Percentiles rank a stretch among this genome's conserved stretches.
Evolutionary conservation across 441 rosid species (phyloP).

Genomic region (Gossypium lobatum): DNA sequence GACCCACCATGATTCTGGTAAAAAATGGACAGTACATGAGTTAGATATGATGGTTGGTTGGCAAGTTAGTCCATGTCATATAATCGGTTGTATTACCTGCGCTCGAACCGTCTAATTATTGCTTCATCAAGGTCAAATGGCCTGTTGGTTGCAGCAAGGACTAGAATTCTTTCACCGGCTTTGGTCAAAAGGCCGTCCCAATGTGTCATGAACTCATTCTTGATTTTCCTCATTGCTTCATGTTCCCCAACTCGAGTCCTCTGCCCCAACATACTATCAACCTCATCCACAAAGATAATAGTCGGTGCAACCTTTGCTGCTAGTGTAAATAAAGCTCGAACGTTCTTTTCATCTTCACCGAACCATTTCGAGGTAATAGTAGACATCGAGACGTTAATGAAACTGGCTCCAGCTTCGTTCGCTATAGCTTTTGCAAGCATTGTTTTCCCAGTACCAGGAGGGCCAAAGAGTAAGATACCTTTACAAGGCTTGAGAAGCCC

Average conservation of each 20-base stretch:
- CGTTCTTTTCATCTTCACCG: constrained; percentile 97
- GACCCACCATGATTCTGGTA: constrained; percentile 88
- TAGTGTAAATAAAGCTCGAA: constrained; percentile 79
- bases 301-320: constrained; percentile 96
- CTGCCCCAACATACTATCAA: constrained; percentile 98
- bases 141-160: constrained; percentile 98
- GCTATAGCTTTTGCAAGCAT: constrained; percentile 99
- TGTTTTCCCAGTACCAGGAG: constrained; percentile 98
- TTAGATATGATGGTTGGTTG: constrained; percentile 2
- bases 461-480: constrained; percentile 93
- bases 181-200: constrained; percentile 97
- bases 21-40: neutral
- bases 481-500: constrained; percentile 96
- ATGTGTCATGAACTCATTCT: constrained; percentile 95
- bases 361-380: constrained; percentile 99
- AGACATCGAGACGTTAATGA: constrained; percentile 97
- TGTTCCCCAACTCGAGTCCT: constrained; percentile 94
- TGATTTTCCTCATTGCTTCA: constrained; percentile 98
- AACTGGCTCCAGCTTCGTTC: constrained; percentile 97
- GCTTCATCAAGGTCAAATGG: constrained; percentile 99
- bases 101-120: constrained; percentile 92
- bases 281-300: constrained; percentile 93
- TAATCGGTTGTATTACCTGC: constrained; percentile 44
- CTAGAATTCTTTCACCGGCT: constrained; percentile 71
- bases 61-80: neutral